Base-by-base conservation (phyloP, 2,329 filamentous ascomycete genomes). In the Fusarium dimerum region DNA sequence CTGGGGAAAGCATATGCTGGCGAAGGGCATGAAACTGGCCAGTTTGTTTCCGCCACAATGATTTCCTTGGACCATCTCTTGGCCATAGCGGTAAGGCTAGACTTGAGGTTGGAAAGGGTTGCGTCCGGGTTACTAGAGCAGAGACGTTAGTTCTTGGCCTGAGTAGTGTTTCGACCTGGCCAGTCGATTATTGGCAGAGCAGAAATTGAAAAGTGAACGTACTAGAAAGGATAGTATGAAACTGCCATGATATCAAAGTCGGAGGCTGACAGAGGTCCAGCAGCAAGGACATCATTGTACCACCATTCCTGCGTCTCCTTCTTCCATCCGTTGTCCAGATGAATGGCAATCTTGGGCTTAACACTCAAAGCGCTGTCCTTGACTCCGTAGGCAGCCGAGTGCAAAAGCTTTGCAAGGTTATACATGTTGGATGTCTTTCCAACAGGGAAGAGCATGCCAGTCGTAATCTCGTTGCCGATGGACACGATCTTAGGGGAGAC, bases 311-410 rank as follows among this genome's bases (percentile, higher is more conserved):
- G 86, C 3, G 80, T 80, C 4, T 71, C 75, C 84, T 82, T 88
- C 57, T 87, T 79, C 85, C 86, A 91, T n/a, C 87, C 87, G 63
- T 89, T 87, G 68, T 90, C 86, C 4, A 90, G 77, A 63, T 90
- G 88, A 40, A 90, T 81, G 84, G 90, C 85, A 68, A 90, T 88
- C 66, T 85, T 81, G 2, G 87, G 85, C 56, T 80, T 78, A 0
- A 79, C 75, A 40, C 68, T 68, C 26, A 88, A 71, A 3, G 70
- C 73, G 5, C 83, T 86, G 62, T 87, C 83, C 62, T 84, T 87
- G 63, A 91, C 78, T 3, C 83, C 88, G 51, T 76, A 79, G 0
- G 83, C 77, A 0, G 83, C 87, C 7, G 84, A 84, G 64, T 87
- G 81, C 9, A 90, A 77, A 18, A 91, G 74, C 1, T 73, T 71